phyloP scores from a whole-genome alignment of 176 grass and related monocot genomes.

The Musa itinerans region DNA sequence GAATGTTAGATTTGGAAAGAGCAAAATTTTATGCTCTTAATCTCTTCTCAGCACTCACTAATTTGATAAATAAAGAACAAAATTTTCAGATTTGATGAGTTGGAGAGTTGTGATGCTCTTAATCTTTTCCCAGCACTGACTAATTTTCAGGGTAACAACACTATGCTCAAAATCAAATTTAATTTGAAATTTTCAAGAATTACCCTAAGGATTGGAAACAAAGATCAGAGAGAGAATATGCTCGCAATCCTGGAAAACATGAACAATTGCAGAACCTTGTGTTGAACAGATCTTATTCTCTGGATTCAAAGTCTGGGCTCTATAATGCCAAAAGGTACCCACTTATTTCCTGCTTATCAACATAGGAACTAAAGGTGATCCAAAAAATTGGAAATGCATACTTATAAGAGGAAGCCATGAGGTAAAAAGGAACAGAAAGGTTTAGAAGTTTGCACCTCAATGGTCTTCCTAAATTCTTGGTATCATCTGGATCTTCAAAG shows the following conservation, averaged over 20 bases:
- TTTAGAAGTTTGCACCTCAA: neutral
- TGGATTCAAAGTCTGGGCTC: neutral
- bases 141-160: neutral
- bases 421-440: neutral
- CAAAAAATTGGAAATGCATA: too few species aligned
- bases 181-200: neutral
- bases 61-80: too few species aligned
- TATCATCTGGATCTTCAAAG: constrained; percentile 5
- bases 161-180: neutral
- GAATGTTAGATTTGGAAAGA: too few species aligned
- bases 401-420: neutral
- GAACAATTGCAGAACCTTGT: constrained; percentile 5
- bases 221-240: constrained; percentile 3
- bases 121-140: neutral
- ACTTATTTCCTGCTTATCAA: neutral
- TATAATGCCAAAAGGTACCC: neutral
- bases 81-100: too few species aligned
- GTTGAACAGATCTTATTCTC: constrained; percentile 4
- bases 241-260: neutral
- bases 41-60: too few species aligned
- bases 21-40: too few species aligned
- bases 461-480: constrained; percentile 10
- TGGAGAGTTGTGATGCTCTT: neutral
- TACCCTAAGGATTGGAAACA: constrained; percentile 4
- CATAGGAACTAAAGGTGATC: too few species aligned